phyloP scores from a whole-genome alignment of 805 yeast genomes.

The Cyberlindnera nakhonratchasimensis region DNA sequence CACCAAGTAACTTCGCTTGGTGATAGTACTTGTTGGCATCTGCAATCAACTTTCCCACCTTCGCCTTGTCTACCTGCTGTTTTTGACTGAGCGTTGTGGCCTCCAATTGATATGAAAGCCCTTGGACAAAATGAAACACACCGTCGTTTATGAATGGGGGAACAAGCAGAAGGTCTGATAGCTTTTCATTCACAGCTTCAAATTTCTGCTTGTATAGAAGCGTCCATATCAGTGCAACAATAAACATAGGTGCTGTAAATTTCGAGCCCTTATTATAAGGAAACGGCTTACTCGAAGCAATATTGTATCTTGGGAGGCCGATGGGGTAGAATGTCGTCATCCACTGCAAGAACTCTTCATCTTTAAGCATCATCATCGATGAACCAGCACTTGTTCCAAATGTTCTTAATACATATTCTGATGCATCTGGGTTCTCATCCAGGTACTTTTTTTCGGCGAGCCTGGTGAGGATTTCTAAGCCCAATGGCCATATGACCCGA shows the following conservation, averaged over 20 bases:
- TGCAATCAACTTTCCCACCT: constrained; percentile 14
- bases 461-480: constrained; percentile 46
- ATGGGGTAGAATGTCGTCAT: constrained; percentile 14
- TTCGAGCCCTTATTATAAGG: constrained; percentile 19
- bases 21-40: constrained; percentile 14
- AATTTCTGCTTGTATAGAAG: constrained; percentile 21
- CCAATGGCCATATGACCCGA: constrained; percentile 60
- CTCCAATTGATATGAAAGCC: constrained; percentile 23
- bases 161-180: constrained; percentile 15
- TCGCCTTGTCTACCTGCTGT: constrained; percentile 4
- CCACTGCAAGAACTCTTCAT: constrained; percentile 27
- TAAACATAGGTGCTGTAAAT: constrained; percentile 14
- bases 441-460: constrained; percentile 16
- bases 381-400: background rate
- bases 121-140: constrained; percentile 24
- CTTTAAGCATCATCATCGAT: constrained; percentile 11
- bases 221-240: constrained; percentile 21
- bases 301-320: background rate
- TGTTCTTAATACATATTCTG: constrained; percentile 15
- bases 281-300: background rate
- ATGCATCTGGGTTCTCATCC: constrained; percentile 6
- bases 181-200: constrained; percentile 17
- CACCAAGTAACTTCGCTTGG: constrained; percentile 15
- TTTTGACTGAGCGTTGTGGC: constrained; percentile 11
- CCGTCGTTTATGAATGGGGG: constrained; percentile 25